Percentiles rank a stretch among this genome's conserved stretches.
phyloP scores from a whole-genome alignment of 192 early-diverging fungal species.

The Podochytrium sp. region DNA sequence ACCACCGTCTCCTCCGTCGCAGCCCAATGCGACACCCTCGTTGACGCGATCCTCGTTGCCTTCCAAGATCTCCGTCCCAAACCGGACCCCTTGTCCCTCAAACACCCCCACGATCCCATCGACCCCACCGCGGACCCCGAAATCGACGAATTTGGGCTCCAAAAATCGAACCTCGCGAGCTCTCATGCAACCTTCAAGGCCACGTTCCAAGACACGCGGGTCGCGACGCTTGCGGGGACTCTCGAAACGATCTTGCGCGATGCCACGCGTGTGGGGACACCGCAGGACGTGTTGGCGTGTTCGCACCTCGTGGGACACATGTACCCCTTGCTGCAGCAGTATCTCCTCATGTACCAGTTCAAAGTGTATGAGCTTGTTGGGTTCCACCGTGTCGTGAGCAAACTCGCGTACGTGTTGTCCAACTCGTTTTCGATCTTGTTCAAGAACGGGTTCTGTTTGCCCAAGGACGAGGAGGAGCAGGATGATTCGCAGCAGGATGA shows the following conservation, averaged over 20 bases:
- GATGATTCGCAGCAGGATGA: constrained; percentile 62
- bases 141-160: constrained; percentile 51
- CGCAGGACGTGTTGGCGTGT: background rate
- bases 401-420: constrained; percentile 72
- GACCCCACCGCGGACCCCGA: constrained; percentile 46
- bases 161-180: constrained; percentile 17
- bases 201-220: constrained; percentile 6
- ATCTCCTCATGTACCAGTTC: constrained; percentile 56
- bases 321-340: constrained; percentile 61
- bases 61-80: constrained; percentile 46
- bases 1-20: background rate
- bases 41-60: constrained; percentile 49
- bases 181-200: constrained; percentile 9
- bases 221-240: background rate
- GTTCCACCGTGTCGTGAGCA: constrained; percentile 73
- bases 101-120: constrained; percentile 29
- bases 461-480: constrained; percentile 66
- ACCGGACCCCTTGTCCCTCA: background rate
- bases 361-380: constrained; percentile 35
- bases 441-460: constrained; percentile 87
- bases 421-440: constrained; percentile 74
- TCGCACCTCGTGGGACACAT: constrained; percentile 27
- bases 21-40: constrained; percentile 25
- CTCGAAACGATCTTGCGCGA: background rate
- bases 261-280: background rate